These are phyloP conservation scores for Solanum rostratum DNA, from an alignment of 257 asterid species.

Conservation along the genomic window DNA sequence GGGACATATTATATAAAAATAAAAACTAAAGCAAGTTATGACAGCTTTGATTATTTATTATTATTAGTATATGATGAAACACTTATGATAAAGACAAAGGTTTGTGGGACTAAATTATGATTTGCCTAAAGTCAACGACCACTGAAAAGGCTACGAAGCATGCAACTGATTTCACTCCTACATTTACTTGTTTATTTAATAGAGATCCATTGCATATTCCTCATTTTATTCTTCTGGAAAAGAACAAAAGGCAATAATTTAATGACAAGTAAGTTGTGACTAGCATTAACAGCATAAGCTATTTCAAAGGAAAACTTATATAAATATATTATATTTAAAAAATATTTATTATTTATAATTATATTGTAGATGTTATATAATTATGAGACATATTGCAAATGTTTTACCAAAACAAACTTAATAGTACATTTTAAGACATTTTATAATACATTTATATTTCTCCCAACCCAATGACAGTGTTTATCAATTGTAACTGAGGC, in stretches of 20 bases:
- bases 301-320: no score
- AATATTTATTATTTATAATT: no score
- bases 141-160: not conserved
- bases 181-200: not conserved
- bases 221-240: not conserved
- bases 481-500: not conserved
- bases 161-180: not conserved
- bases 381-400: no score
- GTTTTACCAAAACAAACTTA: no score
- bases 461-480: not conserved
- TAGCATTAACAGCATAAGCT: no score
- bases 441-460: no score
- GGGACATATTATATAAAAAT: not conserved
- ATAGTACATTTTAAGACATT: no score
- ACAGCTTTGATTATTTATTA: not conserved
- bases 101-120: not conserved
- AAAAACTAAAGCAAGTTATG: not conserved
- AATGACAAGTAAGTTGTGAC: no score
- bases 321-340: no score
- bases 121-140: not conserved
- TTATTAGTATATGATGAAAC: not conserved
- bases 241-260: no score
- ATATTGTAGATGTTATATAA: no score
- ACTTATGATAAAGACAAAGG: not conserved
- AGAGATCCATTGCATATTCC: not conserved